These are phyloP conservation scores for Eutrema heterophyllum DNA, from an alignment of 345 rosid species.

Conservation along the genomic window DNA sequence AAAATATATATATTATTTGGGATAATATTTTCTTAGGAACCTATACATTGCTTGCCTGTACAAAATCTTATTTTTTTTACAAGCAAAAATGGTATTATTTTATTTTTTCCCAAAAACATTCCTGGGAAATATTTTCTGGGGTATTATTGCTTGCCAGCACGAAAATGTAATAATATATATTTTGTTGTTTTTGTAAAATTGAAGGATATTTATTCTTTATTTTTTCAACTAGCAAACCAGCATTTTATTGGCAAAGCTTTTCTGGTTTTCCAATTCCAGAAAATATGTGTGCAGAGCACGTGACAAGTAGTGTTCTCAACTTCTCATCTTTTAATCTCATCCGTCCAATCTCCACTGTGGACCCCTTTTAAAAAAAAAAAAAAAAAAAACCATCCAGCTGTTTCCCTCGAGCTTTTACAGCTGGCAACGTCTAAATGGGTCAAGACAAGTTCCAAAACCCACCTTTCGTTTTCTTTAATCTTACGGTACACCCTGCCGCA, in stretches of 20 bases:
- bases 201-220: background rate
- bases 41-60: slow-evolving; percentile 25
- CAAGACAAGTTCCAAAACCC: slow-evolving; percentile 23
- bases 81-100: background rate
- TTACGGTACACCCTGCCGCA: slow-evolving; percentile 6
- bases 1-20: too few species aligned
- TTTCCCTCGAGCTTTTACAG: slow-evolving; percentile 23
- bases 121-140: background rate
- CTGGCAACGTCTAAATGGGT: slow-evolving; percentile 29
- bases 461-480: background rate
- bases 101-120: slow-evolving; percentile 9
- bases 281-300: slow-evolving; percentile 29
- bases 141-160: slow-evolving; percentile 23
- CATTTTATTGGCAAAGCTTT: slow-evolving; percentile 8
- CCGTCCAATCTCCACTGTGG: background rate
- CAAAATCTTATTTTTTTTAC: background rate
- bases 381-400: slow-evolving; percentile 31
- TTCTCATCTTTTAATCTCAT: slow-evolving; percentile 14
- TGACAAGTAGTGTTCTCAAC: slow-evolving; percentile 24
- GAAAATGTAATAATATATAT: background rate
- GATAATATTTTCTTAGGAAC: background rate
- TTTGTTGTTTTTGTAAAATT: background rate
- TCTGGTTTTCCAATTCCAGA: slow-evolving; percentile 11
- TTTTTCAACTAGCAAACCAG: background rate
- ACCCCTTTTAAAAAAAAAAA: background rate